Conservation (phyloP, 768 basidiomycete genomes). For the Amanita pallidorosea region DNA sequence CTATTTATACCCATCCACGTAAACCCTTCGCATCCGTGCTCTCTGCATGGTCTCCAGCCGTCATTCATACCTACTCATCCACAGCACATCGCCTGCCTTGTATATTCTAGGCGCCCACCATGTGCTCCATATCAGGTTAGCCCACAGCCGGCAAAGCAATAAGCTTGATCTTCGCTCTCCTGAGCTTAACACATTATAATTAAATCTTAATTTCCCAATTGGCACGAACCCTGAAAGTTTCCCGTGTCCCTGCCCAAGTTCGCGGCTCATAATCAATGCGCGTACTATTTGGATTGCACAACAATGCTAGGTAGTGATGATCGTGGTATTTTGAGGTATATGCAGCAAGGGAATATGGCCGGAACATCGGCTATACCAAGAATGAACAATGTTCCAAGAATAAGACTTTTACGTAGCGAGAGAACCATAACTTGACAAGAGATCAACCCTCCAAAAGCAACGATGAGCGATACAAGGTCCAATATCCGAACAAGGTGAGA, state of each 20-base stretch:
- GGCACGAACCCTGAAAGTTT: constrained; percentile 3
- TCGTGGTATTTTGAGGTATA: constrained; percentile 5
- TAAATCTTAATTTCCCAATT: constrained; percentile 4
- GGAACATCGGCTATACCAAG: constrained; percentile 5
- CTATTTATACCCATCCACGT: background rate
- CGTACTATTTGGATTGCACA: background rate
- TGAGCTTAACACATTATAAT: constrained; percentile 5
- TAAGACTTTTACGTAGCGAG: constrained; percentile 1
- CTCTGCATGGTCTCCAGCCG: background rate
- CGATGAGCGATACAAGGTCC: background rate
- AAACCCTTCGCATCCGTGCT: background rate
- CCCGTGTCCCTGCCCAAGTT: background rate
- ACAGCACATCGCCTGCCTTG: background rate
- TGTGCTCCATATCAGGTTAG: background rate
- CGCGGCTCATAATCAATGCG: background rate
- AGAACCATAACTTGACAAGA: constrained; percentile 1
- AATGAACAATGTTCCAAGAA: constrained; percentile 6
- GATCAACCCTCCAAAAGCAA: background rate
- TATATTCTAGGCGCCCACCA: background rate
- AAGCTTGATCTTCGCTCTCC: constrained; percentile 4
- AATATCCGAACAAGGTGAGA: background rate
- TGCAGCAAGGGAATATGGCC: constrained; percentile 4
- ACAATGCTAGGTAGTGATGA: background rate
- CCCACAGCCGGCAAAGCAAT: background rate
- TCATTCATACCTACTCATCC: background rate